Percentiles rank a stretch among this genome's conserved stretches.
Conservation (phyloP, 108 stramenopile genomes). For the Cyclotella atomus region DNA sequence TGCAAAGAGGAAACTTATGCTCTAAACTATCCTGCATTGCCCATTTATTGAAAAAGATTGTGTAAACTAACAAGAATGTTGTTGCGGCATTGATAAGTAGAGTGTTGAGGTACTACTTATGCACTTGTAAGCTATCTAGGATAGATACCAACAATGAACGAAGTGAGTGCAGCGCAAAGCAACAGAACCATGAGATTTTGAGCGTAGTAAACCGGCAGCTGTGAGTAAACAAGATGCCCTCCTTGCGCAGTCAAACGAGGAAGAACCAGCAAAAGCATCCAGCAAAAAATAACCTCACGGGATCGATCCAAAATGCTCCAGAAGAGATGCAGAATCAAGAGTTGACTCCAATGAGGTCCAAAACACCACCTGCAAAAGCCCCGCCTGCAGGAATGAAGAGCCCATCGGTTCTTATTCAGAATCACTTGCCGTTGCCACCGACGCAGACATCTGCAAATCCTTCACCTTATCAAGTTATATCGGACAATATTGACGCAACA, state of each 20-base stretch:
- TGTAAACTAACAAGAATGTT: too few species aligned
- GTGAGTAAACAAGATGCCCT: background rate
- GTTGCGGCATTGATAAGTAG: too few species aligned
- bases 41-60: background rate
- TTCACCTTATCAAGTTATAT: conserved; percentile 22
- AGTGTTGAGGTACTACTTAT: too few species aligned
- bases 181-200: background rate
- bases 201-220: background rate
- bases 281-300: too few species aligned
- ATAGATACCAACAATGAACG: too few species aligned
- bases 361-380: background rate
- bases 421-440: background rate
- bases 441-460: background rate
- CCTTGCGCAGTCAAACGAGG: background rate
- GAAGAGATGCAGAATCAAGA: too few species aligned
- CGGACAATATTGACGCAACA: conserved; percentile 31
- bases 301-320: too few species aligned
- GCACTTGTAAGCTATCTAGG: too few species aligned
- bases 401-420: background rate
- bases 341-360: too few species aligned
- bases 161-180: background rate
- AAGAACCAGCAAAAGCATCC: background rate
- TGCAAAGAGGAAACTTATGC: background rate
- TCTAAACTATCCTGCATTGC: background rate
- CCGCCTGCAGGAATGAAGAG: background rate